Evolutionary conservation across 176 grass and related monocot genomes (phyloP).

Genomic region (Zoysia japonica): DNA sequence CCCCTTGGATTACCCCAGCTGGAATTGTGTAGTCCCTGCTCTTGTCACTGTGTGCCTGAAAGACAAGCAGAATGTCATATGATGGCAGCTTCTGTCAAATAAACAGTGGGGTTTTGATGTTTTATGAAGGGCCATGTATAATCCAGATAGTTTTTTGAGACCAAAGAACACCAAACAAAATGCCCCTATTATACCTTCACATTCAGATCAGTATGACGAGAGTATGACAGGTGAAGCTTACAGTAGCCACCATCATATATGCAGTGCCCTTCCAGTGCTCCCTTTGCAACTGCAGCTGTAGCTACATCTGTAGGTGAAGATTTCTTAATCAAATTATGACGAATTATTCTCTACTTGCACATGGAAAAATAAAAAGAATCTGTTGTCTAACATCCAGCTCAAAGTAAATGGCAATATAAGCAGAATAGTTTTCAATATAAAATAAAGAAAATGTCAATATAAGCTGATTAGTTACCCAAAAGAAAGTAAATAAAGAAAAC

Average conservation of each 20-base stretch:
- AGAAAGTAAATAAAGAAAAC: too few species aligned
- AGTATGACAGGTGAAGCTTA: slow-evolving; percentile 99
- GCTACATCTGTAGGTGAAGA: slow-evolving; percentile 59
- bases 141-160: slow-evolving; percentile 23
- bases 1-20: slow-evolving; percentile 44
- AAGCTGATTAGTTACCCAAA: not conserved
- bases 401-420: slow-evolving; percentile 18
- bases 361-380: not conserved
- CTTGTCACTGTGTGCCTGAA: slow-evolving; percentile 92
- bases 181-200: slow-evolving; percentile 88
- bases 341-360: not conserved
- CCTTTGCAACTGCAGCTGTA: slow-evolving; percentile 80
- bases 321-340: slow-evolving; percentile 26
- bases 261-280: slow-evolving; percentile 93
- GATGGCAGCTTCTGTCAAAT: not conserved
- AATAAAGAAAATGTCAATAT: not conserved
- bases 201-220: slow-evolving; percentile 99
- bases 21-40: slow-evolving; percentile 95
- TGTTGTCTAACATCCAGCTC: not conserved
- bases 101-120: not conserved
- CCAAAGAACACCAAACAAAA: slow-evolving; percentile 43
- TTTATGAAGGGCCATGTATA: not conserved
- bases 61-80: slow-evolving; percentile 27
- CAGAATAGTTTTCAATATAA: not conserved
- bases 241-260: slow-evolving; percentile 99